Conservation (phyloP, 306 rosid genomes). For the Pachyrhizus erosus region DNA sequence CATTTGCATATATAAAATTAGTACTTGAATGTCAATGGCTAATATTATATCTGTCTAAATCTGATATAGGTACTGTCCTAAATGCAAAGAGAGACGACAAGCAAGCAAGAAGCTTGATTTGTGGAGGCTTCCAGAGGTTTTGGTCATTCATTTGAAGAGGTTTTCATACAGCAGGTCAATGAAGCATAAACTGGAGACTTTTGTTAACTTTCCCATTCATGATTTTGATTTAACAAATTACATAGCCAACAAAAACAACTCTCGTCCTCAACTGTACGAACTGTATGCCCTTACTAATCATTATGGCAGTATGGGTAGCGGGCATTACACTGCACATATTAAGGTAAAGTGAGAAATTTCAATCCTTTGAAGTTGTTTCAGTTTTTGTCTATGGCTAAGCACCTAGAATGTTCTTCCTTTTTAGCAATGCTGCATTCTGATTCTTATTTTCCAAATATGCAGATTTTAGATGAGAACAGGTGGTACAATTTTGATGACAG, state of each 20-base stretch:
- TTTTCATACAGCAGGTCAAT: conserved; percentile 98
- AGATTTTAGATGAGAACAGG: conserved; percentile 89
- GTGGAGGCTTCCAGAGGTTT: conserved; percentile 98
- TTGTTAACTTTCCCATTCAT: conserved; percentile 91
- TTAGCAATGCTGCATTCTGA: conserved; percentile 17
- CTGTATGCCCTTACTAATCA: conserved; percentile 94
- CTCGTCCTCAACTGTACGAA: conserved; percentile 78
- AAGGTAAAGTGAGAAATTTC: conserved; percentile 66
- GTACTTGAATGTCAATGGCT: conserved; percentile 31
- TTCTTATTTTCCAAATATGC: conserved; percentile 40
- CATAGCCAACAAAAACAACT: conserved; percentile 85
- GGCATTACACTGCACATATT: conserved; percentile 96
- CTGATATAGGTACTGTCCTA: conserved; percentile 84
- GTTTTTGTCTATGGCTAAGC: neutral
- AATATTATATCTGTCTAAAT: conserved; percentile 27
- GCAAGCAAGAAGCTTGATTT: conserved; percentile 98
- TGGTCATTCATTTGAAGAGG: conserved; percentile 95
- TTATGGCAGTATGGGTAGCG: conserved; percentile 99
- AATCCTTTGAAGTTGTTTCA: conserved; percentile 2
- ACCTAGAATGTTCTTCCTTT: conserved; percentile 23
- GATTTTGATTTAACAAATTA: conserved; percentile 91
- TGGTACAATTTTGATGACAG: conserved; percentile 97
- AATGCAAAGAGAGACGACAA: conserved; percentile 91
- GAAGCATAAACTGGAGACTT: conserved; percentile 97
- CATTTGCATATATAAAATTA: neutral